These are phyloP conservation scores for Agaricus sinodeliciosus DNA, from an alignment of 768 basidiomycete genomes.

Conservation along the genomic window DNA sequence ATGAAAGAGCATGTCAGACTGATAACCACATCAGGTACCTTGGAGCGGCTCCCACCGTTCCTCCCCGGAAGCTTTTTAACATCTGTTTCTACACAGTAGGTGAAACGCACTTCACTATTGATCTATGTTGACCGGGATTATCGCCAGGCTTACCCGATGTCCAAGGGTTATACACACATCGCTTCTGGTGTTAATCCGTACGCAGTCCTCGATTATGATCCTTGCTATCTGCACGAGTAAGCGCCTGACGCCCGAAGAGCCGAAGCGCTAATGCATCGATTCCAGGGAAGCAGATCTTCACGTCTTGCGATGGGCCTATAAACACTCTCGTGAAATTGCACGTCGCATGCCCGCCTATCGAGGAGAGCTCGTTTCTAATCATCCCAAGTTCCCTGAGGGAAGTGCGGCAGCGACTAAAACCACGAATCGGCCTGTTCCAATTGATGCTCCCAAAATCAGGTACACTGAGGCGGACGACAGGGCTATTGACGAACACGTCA, in stretches of 20 bases:
- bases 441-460: conserved; percentile 28
- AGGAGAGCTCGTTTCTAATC: conserved; percentile 28
- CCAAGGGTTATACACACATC: conserved; percentile 44
- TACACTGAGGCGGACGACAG: conserved; percentile 37
- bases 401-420: conserved; percentile 22
- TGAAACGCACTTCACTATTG: background rate
- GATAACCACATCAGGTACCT: no score
- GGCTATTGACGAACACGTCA: conserved; percentile 33
- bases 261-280: background rate
- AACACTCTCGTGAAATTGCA: conserved; percentile 44
- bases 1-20: no score
- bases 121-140: background rate
- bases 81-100: conserved; percentile 16
- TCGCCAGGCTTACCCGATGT: conserved; percentile 30
- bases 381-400: conserved; percentile 31
- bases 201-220: conserved; percentile 36
- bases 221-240: conserved; percentile 39
- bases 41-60: conserved; percentile 13
- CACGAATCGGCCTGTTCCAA: conserved; percentile 22
- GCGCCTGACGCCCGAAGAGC: conserved; percentile 9
- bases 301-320: conserved; percentile 46
- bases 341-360: conserved; percentile 44
- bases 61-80: conserved; percentile 17
- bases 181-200: conserved; percentile 32
- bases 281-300: conserved; percentile 36